Evolutionary conservation across 2,329 filamentous ascomycete species (phyloP).

Genomic region (Cucurbitaria berberidis): DNA sequence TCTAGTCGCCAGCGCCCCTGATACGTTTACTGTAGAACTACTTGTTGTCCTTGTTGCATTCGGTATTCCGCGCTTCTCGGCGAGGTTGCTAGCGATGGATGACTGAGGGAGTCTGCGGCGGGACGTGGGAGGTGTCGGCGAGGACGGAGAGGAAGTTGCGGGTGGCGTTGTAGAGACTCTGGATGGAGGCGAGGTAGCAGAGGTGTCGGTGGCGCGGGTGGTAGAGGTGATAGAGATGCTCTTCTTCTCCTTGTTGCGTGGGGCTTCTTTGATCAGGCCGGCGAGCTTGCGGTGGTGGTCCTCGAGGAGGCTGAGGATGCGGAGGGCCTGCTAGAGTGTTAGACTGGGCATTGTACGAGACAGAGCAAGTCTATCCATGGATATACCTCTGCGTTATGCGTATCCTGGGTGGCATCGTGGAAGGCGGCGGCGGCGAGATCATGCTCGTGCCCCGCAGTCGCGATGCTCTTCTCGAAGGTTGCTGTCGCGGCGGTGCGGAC

Average conservation of each 20-base stretch:
- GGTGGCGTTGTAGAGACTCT: conserved; percentile 29
- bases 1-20: conserved; percentile 70
- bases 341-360: conserved; percentile 21
- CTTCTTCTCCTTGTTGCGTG: conserved; percentile 40
- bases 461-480: conserved; percentile 70
- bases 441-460: conserved; percentile 85
- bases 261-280: conserved; percentile 75
- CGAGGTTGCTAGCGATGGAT: conserved; percentile 87
- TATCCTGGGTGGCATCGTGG: conserved; percentile 77
- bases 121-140: conserved; percentile 42
- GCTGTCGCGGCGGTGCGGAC: conserved; percentile 82
- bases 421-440: conserved; percentile 88
- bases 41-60: conserved; percentile 64
- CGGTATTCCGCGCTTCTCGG: conserved; percentile 81
- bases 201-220: conserved; percentile 13
- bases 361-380: too few species aligned
- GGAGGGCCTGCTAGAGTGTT: conserved; percentile 65
- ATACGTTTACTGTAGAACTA: conserved; percentile 74
- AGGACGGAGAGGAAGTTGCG: conserved; percentile 45
- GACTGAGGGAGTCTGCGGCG: conserved; percentile 66
- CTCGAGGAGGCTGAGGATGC: conserved; percentile 84
- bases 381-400: conserved; percentile 64
- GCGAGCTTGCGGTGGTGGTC: conserved; percentile 86
- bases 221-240: conserved; percentile 12
- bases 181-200: conserved; percentile 17